Base-by-base conservation (phyloP, 2,329 filamentous ascomycete genomes). In the Mollisiaceae sp. region DNA sequence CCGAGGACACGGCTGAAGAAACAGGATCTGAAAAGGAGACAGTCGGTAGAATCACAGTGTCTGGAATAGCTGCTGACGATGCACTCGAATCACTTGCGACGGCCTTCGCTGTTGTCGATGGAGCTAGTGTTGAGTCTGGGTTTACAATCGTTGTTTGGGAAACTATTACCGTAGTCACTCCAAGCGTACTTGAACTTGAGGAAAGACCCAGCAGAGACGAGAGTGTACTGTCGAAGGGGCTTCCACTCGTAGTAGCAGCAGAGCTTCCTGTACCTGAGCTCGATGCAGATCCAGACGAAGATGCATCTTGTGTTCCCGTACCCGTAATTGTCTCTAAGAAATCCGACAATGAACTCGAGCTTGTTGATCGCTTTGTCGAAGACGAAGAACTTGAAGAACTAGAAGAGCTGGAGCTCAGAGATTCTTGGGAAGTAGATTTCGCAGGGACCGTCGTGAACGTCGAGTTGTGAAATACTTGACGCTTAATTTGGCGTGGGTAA, bases 401-500 rank as follows among this genome's bases (percentile, higher is more conserved):
- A 14, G 68, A 68, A 8, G 66, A 67, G 5, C 66, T 59, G 43
- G 60, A 60, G 1, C 66, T 62, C 3, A 67, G 36, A 24, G 58
- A 55, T 32, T 65, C 63, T 27, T 68, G 54, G 3, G 69, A 62
- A 11, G 70, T 69, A 3, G 61, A 57, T 20, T 69, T 41, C 36
- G 59, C 57, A 18, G 71, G 58, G 15, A 64, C 60, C 32, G 47
- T 69, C 11, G 68, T 70, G 32, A 68, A 64, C 14, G 71, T 71
- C 18, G 69, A 67, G 36, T 75, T 74, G 1, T 64, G 67, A 67
- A 61, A 72, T 61, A 81, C 78, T 65, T 83, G 78, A 62, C 85
- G 81, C 77, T 83, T 87, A 71, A 88, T 79, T 52, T 86, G 80
- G 63, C 82, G 80, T 14, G 86, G 86, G 68, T 84, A 87, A 75